Evolutionary conservation across 495 filamentous ascomycete species (phyloP).

Genomic region (Rhypophila decipiens): DNA sequence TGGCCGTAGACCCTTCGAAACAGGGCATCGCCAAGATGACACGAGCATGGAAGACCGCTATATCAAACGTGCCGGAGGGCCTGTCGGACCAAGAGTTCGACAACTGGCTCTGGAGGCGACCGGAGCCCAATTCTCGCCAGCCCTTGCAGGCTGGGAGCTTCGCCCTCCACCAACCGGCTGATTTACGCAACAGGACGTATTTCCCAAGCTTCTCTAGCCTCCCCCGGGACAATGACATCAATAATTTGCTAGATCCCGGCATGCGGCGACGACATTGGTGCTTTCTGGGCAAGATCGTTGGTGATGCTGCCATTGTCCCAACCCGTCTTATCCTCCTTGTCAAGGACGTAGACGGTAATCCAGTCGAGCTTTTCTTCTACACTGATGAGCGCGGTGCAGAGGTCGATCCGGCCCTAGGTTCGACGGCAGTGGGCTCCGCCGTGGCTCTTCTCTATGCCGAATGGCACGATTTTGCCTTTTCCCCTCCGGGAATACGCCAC

Average conservation of each 20-base stretch:
- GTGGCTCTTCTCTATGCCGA: slow-evolving; percentile 1
- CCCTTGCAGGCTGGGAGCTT: neutral
- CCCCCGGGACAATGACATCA: neutral
- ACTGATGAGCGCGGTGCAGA: neutral
- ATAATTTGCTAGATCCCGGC: neutral
- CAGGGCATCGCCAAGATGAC: neutral
- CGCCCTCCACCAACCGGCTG: no score
- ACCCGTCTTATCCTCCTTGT: neutral
- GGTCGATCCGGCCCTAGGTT: neutral
- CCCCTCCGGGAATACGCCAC: neutral
- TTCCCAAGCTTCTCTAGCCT: slow-evolving; percentile 1
- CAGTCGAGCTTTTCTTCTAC: neutral
- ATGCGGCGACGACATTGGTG: slow-evolving; percentile 3
- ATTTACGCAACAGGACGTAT: neutral
- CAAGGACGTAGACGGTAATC: neutral
- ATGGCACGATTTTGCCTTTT: neutral
- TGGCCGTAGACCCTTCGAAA: neutral
- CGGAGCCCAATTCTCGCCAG: neutral
- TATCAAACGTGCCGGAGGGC: neutral
- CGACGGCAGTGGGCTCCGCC: neutral
- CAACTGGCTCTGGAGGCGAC: slow-evolving; percentile 3
- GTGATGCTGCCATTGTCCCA: neutral
- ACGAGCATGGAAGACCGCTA: neutral
- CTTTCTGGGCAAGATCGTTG: slow-evolving; percentile 1
- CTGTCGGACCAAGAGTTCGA: slow-evolving; percentile 1